Conservation (phyloP, 2,329 filamentous ascomycete genomes). For the Arachnopeziza araneosa region DNA sequence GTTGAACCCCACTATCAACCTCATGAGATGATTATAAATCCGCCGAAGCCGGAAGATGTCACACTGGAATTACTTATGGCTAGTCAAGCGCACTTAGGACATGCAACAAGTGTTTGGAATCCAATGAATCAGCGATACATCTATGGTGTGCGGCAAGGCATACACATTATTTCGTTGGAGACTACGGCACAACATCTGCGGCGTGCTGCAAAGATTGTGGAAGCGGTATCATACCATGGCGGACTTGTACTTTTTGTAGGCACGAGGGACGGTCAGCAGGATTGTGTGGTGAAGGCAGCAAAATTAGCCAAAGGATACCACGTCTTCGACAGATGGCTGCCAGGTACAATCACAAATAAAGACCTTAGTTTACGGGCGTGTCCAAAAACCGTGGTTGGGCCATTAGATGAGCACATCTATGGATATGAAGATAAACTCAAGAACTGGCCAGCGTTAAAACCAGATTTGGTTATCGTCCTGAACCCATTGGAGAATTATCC, state of each 20-base stretch:
- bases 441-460: slow-evolving; percentile 63
- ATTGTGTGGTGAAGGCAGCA: slow-evolving; percentile 75
- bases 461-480: slow-evolving; percentile 86
- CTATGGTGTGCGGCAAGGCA: slow-evolving; percentile 78
- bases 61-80: slow-evolving; percentile 88
- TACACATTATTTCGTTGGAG: slow-evolving; percentile 92
- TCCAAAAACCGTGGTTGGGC: slow-evolving; percentile 69
- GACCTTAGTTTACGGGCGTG: slow-evolving; percentile 76
- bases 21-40: slow-evolving; percentile 60
- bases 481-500: slow-evolving; percentile 92
- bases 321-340: slow-evolving; percentile 88
- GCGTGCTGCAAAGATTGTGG: slow-evolving; percentile 87
- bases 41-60: slow-evolving; percentile 72
- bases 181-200: slow-evolving; percentile 82
- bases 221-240: slow-evolving; percentile 75
- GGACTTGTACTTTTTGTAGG: slow-evolving; percentile 89
- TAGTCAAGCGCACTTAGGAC: slow-evolving; percentile 82
- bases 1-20: slow-evolving; percentile 58
- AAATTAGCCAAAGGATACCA: slow-evolving; percentile 75
- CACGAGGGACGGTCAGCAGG: slow-evolving; percentile 74
- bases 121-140: slow-evolving; percentile 92
- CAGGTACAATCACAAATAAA: slow-evolving; percentile 87
- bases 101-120: slow-evolving; percentile 89
- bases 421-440: slow-evolving; percentile 63
- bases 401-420: slow-evolving; percentile 54